Conservation (phyloP, 139 green algal genomes). For the Chlorella vulgaris region DNA sequence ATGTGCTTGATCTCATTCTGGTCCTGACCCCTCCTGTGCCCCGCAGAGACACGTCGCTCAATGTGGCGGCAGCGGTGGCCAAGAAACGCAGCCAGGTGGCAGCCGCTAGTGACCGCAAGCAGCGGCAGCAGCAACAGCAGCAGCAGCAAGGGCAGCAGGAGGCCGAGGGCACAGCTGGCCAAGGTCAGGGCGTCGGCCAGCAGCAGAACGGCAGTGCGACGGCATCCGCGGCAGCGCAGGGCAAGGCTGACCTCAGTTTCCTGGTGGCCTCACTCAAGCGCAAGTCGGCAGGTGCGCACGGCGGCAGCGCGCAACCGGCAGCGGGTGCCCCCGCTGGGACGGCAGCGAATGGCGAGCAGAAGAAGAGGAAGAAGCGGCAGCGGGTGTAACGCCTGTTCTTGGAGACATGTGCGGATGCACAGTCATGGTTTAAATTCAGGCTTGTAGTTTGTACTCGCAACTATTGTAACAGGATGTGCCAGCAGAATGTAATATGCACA, state of each 20-base stretch:
- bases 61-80: conserved; percentile 12
- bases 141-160: neutral
- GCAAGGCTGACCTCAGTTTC: conserved; percentile 49
- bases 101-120: neutral
- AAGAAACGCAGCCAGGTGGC: conserved; percentile 22
- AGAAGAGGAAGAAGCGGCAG: neutral
- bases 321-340: neutral
- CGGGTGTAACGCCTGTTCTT: neutral
- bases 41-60: conserved; percentile 18
- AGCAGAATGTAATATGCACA: no score
- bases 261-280: conserved; percentile 82
- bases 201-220: neutral
- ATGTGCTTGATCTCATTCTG: no score
- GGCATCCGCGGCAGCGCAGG: neutral
- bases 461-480: no score
- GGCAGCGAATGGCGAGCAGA: neutral
- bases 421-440: no score
- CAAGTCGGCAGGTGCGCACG: conserved; percentile 41
- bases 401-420: no score
- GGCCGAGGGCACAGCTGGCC: neutral
- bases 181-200: neutral
- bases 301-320: neutral
- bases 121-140: neutral
- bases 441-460: no score
- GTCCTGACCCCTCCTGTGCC: neutral